Evolutionary conservation across 257 asterid genomes (phyloP).

Genomic region (Ilex aquifolium): DNA sequence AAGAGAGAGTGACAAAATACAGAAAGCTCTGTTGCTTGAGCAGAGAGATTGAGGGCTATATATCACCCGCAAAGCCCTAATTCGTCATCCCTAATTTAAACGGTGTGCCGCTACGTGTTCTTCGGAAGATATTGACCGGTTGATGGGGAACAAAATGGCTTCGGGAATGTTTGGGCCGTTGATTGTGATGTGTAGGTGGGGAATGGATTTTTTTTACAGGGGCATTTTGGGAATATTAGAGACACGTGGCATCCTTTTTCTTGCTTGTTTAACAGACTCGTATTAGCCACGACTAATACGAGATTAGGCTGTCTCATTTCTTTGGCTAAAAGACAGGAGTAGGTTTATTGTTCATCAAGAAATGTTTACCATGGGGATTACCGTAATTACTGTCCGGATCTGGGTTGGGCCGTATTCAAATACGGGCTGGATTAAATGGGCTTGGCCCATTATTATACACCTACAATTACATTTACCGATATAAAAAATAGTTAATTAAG

Average conservation of each 20-base stretch:
- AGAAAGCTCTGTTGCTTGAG: not conserved
- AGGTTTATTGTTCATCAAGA: slow-evolving; percentile 29
- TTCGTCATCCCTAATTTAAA: slow-evolving; percentile 14
- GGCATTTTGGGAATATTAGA: slow-evolving; percentile 12
- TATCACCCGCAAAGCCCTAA: slow-evolving; percentile 39
- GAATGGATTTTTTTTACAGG: slow-evolving; percentile 11
- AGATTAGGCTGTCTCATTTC: slow-evolving; percentile 13
- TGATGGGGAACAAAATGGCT: not conserved
- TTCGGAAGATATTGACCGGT: slow-evolving; percentile 21
- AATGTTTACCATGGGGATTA: slow-evolving; percentile 2
- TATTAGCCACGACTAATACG: slow-evolving; percentile 1
- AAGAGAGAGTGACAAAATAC: slow-evolving; percentile 2
- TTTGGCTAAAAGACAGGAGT: slow-evolving; percentile 18
- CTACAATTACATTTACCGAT: no score
- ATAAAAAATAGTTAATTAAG: no score
- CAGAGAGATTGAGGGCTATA: slow-evolving; percentile 3
- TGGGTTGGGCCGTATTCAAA: no score
- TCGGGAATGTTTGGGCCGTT: slow-evolving; percentile 25
- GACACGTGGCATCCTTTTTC: slow-evolving; percentile 22
- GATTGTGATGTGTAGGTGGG: slow-evolving; percentile 25
- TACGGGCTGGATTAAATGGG: no score
- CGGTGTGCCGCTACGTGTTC: slow-evolving; percentile 20
- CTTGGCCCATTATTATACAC: no score
- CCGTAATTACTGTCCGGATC: no score
- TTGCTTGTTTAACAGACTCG: not conserved